A percentile compares a stretch with the other conserved stretches of the same genome.
Conservation (phyloP, 2,329 filamentous ascomycete genomes). For the Fusarium humuli region DNA sequence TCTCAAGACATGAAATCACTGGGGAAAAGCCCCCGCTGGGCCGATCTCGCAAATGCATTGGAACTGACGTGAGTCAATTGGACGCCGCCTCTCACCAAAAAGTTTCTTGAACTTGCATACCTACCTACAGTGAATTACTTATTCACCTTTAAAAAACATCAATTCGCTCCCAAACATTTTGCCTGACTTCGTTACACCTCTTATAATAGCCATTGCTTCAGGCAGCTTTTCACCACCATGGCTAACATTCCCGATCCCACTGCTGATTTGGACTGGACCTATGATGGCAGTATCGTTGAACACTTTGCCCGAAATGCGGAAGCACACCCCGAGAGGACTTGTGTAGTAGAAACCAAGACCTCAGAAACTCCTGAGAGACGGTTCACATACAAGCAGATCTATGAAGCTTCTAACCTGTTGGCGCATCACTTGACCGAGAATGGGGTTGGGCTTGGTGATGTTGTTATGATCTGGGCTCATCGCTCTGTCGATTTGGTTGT, state of each 20-base stretch:
- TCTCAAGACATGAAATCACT: slow-evolving; percentile 3
- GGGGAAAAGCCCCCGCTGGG: slow-evolving; percentile 15
- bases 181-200: not conserved
- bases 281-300: slow-evolving; percentile 76
- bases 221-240: slow-evolving; percentile 28
- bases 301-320: slow-evolving; percentile 75
- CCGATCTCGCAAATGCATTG: slow-evolving; percentile 22
- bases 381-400: slow-evolving; percentile 89
- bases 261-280: slow-evolving; percentile 73
- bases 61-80: slow-evolving; percentile 27
- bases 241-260: slow-evolving; percentile 69
- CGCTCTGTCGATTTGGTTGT: slow-evolving; percentile 72
- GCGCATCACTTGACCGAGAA: slow-evolving; percentile 76
- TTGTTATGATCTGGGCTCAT: slow-evolving; percentile 93
- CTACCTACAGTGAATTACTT: not conserved
- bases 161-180: not conserved
- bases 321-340: slow-evolving; percentile 70
- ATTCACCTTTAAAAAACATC: not conserved
- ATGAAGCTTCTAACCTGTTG: slow-evolving; percentile 83
- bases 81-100: not conserved
- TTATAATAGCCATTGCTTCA: not conserved
- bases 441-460: slow-evolving; percentile 82
- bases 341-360: slow-evolving; percentile 62
- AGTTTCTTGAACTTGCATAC: slow-evolving; percentile 8
- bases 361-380: slow-evolving; percentile 65